Evolutionary conservation across 129 eudicot genomes (phyloP), one percentile per base, ranked within the genome.

Genomic region (Ambrosia trifida): DNA sequence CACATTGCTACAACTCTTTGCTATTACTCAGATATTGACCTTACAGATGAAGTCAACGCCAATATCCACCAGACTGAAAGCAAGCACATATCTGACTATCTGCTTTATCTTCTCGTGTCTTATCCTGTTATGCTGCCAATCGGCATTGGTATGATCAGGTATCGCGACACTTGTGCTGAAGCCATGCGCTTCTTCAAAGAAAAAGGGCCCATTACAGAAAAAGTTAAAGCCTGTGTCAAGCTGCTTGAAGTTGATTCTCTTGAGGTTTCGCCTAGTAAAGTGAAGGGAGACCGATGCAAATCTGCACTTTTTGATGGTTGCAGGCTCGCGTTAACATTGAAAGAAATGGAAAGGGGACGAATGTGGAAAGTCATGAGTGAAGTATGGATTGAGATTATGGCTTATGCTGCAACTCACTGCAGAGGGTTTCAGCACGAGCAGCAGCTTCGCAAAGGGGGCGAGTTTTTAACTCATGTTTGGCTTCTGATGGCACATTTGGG

Each of bases 401-500:
- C 83, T 11, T 74, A 73, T 44, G 81, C 88, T 1, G 83, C 85
- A 30, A 59, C 76, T 63, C 69, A 80, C 31, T 84, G 83, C 56
- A 60, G 88, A 46, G 85, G 85, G 46, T 49, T 70, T 65, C 72
- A 84, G 58, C 88, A 84, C 62, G 77, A 79, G 11, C 85, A 80
- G 63, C 85, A 80, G 65, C 88, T 84, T 38, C 66, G 88, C 12
- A 81, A 68, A 74, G 88, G 88, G 44, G 88, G 88, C 2, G 88
- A 84, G 64, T 70, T 87, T 51, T 67, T 87, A 20, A 87, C 89
- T 66, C 94, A 87, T 79, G 87, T 84, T 11, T 84, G 93, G 93
- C 80, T 84, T 76, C 79, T 87, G 53, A 84, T 87, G 93, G 93
- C 89, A 13, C 89, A 87, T 66, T 71, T 87, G 11, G 89, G 89